Evolutionary conservation across 768 basidiomycete species (phyloP), one percentile per base, ranked within the genome.

Genomic region (Termitomyces sp.): DNA sequence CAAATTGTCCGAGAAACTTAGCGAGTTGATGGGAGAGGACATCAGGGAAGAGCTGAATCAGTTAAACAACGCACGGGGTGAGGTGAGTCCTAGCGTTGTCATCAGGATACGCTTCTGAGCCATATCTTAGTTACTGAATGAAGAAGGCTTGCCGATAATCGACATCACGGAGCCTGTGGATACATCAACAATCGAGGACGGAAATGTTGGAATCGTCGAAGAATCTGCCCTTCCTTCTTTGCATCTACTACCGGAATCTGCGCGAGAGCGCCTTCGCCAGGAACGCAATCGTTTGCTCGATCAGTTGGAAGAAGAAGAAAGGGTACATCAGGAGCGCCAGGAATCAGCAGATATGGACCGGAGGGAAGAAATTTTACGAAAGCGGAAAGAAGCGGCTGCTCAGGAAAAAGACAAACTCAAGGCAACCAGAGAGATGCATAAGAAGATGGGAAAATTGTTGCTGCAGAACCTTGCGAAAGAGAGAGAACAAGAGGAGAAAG

Each of bases 101-200:
- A 53, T 57, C n/a, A 58, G 58, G 50, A 35, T 54, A 63, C 47
- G 10, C 58, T 33, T 61, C 62, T 63, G 57, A 63, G 59, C 64
- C 58, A 63, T 66, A 60, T 54, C 60, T 7, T 59, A 91, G 89
- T 75, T 86, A 53, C 63, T 87, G 42, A 88, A 88, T 64, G 88
- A 90, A 64, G 89, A 92, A 49, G 89, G 88, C 3, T 79, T 89
- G 40, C 90, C 90, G 12, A 86, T 92, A 60, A 76, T 91, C 59
- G 90, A 92, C 38, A 86, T 92, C 57, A 80, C 78, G 32, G 90
- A 92, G 65, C 83, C 83, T 43, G 64, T 79, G 4, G 51, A 70
- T 22, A 71, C 65, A 30, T 53, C 58, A 28, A 61, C 63, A 42
- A 61, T 63, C 14, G 32, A 53, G 38, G 24, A 38, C 4, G 54